Evolutionary conservation across 2,329 filamentous ascomycete genomes (phyloP), one percentile per base, ranked within the genome.

Genomic region (Alternaria angustiovoidea): DNA sequence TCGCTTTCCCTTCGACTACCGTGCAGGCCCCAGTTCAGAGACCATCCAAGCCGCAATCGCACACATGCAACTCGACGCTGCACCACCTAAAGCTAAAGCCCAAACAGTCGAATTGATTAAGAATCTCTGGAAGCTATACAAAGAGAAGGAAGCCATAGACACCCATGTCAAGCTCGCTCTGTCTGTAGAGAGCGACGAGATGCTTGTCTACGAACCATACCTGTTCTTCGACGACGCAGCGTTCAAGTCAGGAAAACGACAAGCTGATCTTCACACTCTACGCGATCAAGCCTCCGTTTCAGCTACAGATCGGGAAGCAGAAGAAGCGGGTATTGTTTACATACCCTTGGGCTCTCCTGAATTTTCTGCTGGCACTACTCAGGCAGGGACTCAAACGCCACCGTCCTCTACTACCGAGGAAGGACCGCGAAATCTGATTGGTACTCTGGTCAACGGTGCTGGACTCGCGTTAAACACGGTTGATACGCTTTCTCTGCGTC

Each of bases 381-480:
- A 61, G 43, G 48, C 51, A 8, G 49, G 36, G 18, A 61, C 58
- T 0, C 60, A 58, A 36, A 60, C 51, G 6, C 22, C 64, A 4
- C 58, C 63, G 12, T 60, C 52, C 6, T 36, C 47, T 12, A 5
- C 18, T 22, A 28, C 38, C 51, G 57, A 72, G 57, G 8, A 42
- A 1, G 32, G 84, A 2, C 81, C 81, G 0, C 74, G 81, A 54
- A 87, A 84, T 54, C 88, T 88, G 63, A 89, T 96, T 54, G 93
- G 92, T 38, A 96, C 91, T 0, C 82, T 96, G 11, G 92, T 96
- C 65, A 97, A 97, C 72, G 93, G 93, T 43, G 93, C 94, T 0
- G 93, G 93, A 0, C 85, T 97, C 1, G 93, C 93, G 0, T 95
- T 97, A 91, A 95, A 95, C 75, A 96, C 93, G 0, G 88, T 94